Evolutionary conservation across 1,284 basidiomycete genomes (phyloP), one percentile per base, ranked within the genome.

Genomic region (Cutaneotrichosporon sp.): DNA sequence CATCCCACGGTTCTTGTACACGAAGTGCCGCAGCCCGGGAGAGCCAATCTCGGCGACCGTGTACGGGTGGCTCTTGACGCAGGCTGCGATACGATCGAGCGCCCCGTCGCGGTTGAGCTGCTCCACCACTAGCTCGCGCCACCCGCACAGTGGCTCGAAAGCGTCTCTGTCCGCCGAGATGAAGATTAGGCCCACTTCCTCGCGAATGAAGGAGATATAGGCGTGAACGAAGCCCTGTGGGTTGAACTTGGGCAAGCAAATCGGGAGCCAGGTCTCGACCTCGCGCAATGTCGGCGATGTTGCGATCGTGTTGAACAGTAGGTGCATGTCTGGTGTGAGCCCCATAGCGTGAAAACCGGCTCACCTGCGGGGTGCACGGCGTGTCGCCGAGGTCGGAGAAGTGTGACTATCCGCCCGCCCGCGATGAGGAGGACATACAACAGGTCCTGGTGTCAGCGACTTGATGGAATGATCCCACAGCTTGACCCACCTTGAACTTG

Each of bases 211-310:
- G 38, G 87, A 87, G 58, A 97, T 86, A 72, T 95, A 97, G 18
- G 92, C 91, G 77, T 99, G 93, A 20, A 97, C 87, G 77, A 98
- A 98, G 0, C 90, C 91, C 1, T 88, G 82, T 0, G 92, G 83
- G 69, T 97, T 95, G 82, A 92, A 97, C 74, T 94, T 94, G 0
- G 97, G 95, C 11, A 99, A 84, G 74, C 95, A 99, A 54, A 99
- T 85, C 0, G 97, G 97, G 2, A 98, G 84, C 92, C 94, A 99
- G 5, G 90, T 90, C 22, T 94, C 92, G 83, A 64, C 87, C 83
- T 80, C 88, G 85, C 74, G 91, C 83, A 65, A 87, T 86, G 45
- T 89, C 83, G 55, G 86, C 79, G 78, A 91, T 79, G 63, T 90
- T 3, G 70, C 68, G 82, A 63, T 88, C 14, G 78, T 92, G 73